Conservation (phyloP, 2,329 filamentous ascomycete genomes). For the Colletotrichum gigasporum region DNA sequence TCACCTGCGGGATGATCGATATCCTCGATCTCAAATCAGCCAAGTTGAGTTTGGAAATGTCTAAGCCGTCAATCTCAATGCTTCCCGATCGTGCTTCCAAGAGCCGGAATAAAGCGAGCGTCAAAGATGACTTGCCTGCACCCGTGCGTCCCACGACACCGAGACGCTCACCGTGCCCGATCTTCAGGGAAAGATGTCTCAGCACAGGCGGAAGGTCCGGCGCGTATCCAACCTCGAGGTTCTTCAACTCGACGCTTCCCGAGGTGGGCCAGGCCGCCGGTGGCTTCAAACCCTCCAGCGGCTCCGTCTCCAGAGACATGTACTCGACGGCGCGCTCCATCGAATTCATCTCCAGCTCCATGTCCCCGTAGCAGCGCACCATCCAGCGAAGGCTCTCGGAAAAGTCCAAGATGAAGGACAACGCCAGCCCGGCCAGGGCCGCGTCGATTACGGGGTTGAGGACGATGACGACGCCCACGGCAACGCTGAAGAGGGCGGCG, state of each 20-base stretch:
- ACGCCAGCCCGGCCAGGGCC: slow-evolving; percentile 51
- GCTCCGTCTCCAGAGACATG: slow-evolving; percentile 48
- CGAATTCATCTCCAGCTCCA: slow-evolving; percentile 53
- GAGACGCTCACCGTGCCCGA: slow-evolving; percentile 74
- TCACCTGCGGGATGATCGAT: slow-evolving; percentile 68
- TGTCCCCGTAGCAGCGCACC: slow-evolving; percentile 45
- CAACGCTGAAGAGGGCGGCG: slow-evolving; percentile 69
- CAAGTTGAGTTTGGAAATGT: slow-evolving; percentile 76
- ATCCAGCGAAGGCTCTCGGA: slow-evolving; percentile 56
- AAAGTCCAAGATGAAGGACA: slow-evolving; percentile 78
- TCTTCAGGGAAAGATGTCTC: slow-evolving; percentile 72
- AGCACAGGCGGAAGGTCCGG: slow-evolving; percentile 75
- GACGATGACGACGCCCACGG: slow-evolving; percentile 73
- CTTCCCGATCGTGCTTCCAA: slow-evolving; percentile 72
- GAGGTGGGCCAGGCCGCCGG: slow-evolving; percentile 79
- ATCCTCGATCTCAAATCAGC: slow-evolving; percentile 75
- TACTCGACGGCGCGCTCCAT: slow-evolving; percentile 56
- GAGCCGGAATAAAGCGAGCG: slow-evolving; percentile 80
- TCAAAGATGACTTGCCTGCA: slow-evolving; percentile 79
- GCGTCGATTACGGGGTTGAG: slow-evolving; percentile 57
- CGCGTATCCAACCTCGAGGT: slow-evolving; percentile 77
- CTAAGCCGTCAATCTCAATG: slow-evolving; percentile 76
- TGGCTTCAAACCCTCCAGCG: slow-evolving; percentile 66
- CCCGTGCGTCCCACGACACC: slow-evolving; percentile 83
- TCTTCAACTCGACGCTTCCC: slow-evolving; percentile 74